Conservation (phyloP, 441 rosid genomes). For the Erysimum pusillum region DNA sequence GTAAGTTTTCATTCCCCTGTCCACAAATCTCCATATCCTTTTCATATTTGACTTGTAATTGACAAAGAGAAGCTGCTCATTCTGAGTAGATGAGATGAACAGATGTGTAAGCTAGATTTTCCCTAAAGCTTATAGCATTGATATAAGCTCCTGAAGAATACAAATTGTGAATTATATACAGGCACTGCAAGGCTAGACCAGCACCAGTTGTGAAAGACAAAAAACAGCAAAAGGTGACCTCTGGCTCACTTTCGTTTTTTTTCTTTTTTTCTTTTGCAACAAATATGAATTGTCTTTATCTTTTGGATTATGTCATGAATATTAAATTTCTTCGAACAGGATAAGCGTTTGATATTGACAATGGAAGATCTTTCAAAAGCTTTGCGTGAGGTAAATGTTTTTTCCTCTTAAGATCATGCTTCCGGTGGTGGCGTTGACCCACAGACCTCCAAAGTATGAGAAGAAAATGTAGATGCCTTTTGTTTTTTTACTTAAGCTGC, state of each 20-base stretch:
- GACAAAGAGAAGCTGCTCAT: neutral
- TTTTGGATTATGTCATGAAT: slow-evolving; percentile 8
- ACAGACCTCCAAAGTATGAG: slow-evolving; percentile 2
- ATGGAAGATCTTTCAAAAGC: slow-evolving; percentile 97
- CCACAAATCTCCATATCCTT: neutral
- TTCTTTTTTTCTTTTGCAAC: neutral
- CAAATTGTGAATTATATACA: slow-evolving; percentile 40
- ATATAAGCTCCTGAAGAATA: slow-evolving; percentile 2
- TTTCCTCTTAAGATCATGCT: slow-evolving; percentile 17
- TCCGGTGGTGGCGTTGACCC: slow-evolving; percentile 3
- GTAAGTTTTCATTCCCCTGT: slow-evolving; percentile 54
- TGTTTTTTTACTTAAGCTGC: neutral
- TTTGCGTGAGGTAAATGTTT: slow-evolving; percentile 68
- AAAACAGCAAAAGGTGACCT: slow-evolving; percentile 85
- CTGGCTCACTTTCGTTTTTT: neutral
- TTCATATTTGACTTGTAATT: neutral
- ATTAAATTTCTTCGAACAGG: slow-evolving; percentile 57
- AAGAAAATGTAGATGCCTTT: slow-evolving; percentile 1
- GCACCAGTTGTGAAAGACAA: slow-evolving; percentile 87
- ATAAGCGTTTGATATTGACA: slow-evolving; percentile 84
- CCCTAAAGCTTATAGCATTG: neutral
- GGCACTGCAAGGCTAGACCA: slow-evolving; percentile 97
- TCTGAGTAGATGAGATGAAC: neutral
- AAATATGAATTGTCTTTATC: neutral
- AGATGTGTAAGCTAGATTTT: slow-evolving; percentile 13